Evolutionary conservation across 768 basidiomycete species (phyloP), one percentile per base, ranked within the genome.

Genomic region (Tephrocybe sp.): DNA sequence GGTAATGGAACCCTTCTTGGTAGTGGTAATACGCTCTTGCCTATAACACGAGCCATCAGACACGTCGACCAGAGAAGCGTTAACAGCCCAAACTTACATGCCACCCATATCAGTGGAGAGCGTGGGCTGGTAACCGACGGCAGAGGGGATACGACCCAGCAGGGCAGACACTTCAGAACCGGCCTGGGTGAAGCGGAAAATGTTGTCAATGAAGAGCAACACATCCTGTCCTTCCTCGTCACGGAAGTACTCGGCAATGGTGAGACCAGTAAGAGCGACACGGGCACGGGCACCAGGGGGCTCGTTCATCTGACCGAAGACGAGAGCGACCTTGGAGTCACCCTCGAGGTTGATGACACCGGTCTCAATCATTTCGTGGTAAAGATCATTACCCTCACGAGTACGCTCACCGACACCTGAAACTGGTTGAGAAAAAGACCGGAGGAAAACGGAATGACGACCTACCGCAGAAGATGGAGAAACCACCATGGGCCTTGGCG

Each of bases 271-370:
- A 64, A 99, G 85, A 59, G 97, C 97, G 65, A 99, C 97, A 89
- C 97, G 97, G 66, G 97, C 97, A 85, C 97, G 95, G 62, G 97
- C 97, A 84, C 97, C 97, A 64, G 97, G 97, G 70, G 97, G 97
- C 80, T 99, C 97, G 78, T 99, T 99, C 97, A 99, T 99, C 78
- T 99, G 97, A 80, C 97, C 97, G 79, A 99, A 99, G 62, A 99
- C 97, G 58, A 99, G 86, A 65, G 97, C 96, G 74, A 98, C 97
- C 84, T 99, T 99, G 71, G 97, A 99, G 74, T 98, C 95, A 73
- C 96, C 97, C 69, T 98, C 84, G 67, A 98, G 86, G 77, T 98
- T 96, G 83, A 99, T 99, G 83, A 99, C 97, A 85, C 97, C 97
- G 51, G 97, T 99, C 73, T 99, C 96, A 75, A 98, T 98, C 97